Conservation (phyloP, 2,329 filamentous ascomycete genomes). For the Diatrype stigma region DNA sequence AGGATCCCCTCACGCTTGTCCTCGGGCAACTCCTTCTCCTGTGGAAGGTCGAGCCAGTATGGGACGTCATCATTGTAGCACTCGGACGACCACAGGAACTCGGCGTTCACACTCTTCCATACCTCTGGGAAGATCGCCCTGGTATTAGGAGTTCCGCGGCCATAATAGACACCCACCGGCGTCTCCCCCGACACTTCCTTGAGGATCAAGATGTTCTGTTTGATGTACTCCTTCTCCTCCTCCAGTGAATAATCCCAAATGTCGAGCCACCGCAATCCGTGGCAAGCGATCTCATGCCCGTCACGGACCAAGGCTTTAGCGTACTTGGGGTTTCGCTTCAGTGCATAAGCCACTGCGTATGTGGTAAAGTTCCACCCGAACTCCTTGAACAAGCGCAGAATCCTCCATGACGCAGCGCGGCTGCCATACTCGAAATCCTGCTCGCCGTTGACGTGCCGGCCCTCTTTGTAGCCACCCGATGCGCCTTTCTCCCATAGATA, state of each 20-base stretch:
- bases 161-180: slow-evolving; percentile 32
- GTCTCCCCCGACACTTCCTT: slow-evolving; percentile 28
- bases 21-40: slow-evolving; percentile 22
- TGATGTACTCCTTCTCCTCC: slow-evolving; percentile 35
- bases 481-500: slow-evolving; percentile 23
- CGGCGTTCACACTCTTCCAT: slow-evolving; percentile 22
- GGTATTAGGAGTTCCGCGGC: slow-evolving; percentile 26
- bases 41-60: slow-evolving; percentile 24
- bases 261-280: slow-evolving; percentile 40
- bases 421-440: slow-evolving; percentile 23
- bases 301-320: slow-evolving; percentile 35
- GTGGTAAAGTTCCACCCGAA: slow-evolving; percentile 39
- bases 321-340: slow-evolving; percentile 36
- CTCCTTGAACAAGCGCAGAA: slow-evolving; percentile 37
- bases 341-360: slow-evolving; percentile 35
- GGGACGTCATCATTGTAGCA: slow-evolving; percentile 26
- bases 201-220: slow-evolving; percentile 31
- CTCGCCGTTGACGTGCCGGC: slow-evolving; percentile 18
- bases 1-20: slow-evolving; percentile 33
- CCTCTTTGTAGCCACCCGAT: slow-evolving; percentile 17
- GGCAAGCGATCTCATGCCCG: slow-evolving; percentile 37
- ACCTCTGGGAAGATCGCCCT: slow-evolving; percentile 21
- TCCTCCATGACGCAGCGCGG: slow-evolving; percentile 29
- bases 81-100: slow-evolving; percentile 25
- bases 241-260: slow-evolving; percentile 33